Conservation (phyloP, 805 yeast species). For the Kluyveromyces lactis region DNA sequence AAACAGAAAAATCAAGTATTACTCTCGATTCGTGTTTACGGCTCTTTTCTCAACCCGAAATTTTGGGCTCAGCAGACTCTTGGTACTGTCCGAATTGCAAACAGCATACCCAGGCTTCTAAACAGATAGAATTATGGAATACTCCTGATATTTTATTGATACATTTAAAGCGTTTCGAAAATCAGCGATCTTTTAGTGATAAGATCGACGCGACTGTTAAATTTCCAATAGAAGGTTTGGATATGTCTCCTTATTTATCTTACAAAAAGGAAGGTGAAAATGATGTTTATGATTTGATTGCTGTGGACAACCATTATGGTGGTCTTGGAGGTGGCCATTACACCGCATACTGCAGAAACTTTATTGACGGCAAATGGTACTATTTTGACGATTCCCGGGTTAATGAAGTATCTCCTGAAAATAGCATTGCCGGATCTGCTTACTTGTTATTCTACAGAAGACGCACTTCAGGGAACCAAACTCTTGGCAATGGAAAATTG, state of each 20-base stretch:
- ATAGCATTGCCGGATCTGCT: slow-evolving; percentile 68
- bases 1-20: slow-evolving; percentile 32
- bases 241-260: slow-evolving; percentile 53
- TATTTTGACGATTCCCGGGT: slow-evolving; percentile 85
- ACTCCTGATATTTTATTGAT: slow-evolving; percentile 85
- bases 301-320: slow-evolving; percentile 93
- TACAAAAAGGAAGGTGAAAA: slow-evolving; percentile 21
- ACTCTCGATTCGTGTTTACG: slow-evolving; percentile 68
- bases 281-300: slow-evolving; percentile 72
- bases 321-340: slow-evolving; percentile 98
- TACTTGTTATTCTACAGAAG: slow-evolving; percentile 78
- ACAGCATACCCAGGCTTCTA: slow-evolving; percentile 84
- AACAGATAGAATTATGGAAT: slow-evolving; percentile 87
- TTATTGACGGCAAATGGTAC: slow-evolving; percentile 73
- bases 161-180: slow-evolving; percentile 85
- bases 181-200: slow-evolving; percentile 76
- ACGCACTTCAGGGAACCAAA: slow-evolving; percentile 21
- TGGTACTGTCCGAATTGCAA: slow-evolving; percentile 93
- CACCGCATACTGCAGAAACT: slow-evolving; percentile 81
- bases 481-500: slow-evolving; percentile 43
- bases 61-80: slow-evolving; percentile 77
- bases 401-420: slow-evolving; percentile 46
- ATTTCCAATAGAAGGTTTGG: slow-evolving; percentile 79
- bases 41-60: slow-evolving; percentile 71
- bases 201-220: slow-evolving; percentile 79